Evolutionary conservation across 768 basidiomycete species (phyloP).

Genomic region (Pulveroboletus sp.): DNA sequence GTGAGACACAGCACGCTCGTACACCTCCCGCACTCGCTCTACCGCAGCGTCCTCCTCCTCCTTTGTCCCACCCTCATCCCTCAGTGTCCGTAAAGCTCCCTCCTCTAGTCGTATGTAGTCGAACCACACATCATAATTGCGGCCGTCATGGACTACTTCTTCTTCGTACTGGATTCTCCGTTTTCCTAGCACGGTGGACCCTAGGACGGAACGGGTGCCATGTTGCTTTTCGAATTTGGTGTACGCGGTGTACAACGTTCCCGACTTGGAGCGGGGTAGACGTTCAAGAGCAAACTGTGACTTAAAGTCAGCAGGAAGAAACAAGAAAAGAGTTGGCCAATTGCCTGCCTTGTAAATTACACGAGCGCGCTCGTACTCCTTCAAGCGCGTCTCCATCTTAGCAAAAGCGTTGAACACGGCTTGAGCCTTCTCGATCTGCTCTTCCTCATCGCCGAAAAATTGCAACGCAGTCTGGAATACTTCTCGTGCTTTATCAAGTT

Average conservation of each 20-base stretch:
- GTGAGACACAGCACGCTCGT: slow-evolving; percentile 93
- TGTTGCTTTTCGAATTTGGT: slow-evolving; percentile 99
- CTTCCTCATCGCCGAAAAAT: slow-evolving; percentile 86
- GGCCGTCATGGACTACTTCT: slow-evolving; percentile 84
- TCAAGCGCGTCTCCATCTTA: slow-evolving; percentile 94
- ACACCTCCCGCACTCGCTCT: slow-evolving; percentile 83
- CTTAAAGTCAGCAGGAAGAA: neutral
- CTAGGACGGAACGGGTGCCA: slow-evolving; percentile 83
- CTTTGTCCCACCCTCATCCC: slow-evolving; percentile 67
- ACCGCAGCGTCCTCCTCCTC: slow-evolving; percentile 66
- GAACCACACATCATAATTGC: slow-evolving; percentile 98
- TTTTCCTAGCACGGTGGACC: slow-evolving; percentile 93
- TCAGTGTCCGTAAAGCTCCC: slow-evolving; percentile 72
- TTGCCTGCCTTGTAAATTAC: slow-evolving; percentile 93
- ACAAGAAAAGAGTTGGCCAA: neutral
- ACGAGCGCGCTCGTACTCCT: slow-evolving; percentile 94
- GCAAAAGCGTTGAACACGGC: slow-evolving; percentile 92
- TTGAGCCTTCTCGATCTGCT: slow-evolving; percentile 86
- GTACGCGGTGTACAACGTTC: slow-evolving; percentile 83
- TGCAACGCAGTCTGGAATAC: slow-evolving; percentile 90
- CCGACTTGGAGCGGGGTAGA: slow-evolving; percentile 90
- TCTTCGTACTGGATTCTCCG: slow-evolving; percentile 99
- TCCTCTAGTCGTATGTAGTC: slow-evolving; percentile 94
- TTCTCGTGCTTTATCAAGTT: slow-evolving; percentile 71
- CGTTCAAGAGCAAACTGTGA: slow-evolving; percentile 89